Percentiles rank a stretch among this genome's conserved stretches.
phyloP scores from a whole-genome alignment of 2,329 filamentous ascomycete species.

The Metarhizium guizhouense region DNA sequence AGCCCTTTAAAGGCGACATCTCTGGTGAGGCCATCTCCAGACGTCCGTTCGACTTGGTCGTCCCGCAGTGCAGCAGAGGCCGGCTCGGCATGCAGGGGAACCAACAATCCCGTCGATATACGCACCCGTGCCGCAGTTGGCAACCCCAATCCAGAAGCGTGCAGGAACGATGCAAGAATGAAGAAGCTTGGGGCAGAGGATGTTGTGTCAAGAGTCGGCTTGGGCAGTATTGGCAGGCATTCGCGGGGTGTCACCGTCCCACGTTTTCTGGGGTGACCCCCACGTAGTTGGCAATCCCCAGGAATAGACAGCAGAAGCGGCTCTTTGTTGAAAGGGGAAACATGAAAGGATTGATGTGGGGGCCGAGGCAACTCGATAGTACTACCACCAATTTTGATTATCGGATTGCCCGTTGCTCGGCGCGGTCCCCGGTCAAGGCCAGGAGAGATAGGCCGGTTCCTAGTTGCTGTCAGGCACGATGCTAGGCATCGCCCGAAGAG shows the following conservation, averaged over 20 bases:
- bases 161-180: background rate
- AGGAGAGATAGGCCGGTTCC: background rate
- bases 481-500: background rate
- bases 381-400: too few species aligned
- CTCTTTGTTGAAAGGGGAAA: background rate
- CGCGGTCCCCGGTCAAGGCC: background rate
- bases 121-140: background rate
- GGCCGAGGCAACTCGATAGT: too few species aligned
- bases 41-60: background rate
- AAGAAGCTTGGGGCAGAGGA: constrained; percentile 1
- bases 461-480: background rate
- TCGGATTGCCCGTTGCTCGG: too few species aligned
- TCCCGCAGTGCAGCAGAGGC: background rate
- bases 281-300: constrained; percentile 1
- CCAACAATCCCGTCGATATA: background rate
- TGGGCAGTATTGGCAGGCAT: background rate
- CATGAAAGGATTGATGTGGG: too few species aligned
- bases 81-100: background rate
- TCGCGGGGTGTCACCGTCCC: constrained; percentile 8
- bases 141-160: background rate
- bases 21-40: constrained; percentile 14
- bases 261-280: constrained; percentile 11
- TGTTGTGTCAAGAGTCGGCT: background rate
- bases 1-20: constrained; percentile 2
- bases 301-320: background rate